Evolutionary conservation across 192 early-diverging fungal species (phyloP).

Genomic region (Dimargaris cristalligena): DNA sequence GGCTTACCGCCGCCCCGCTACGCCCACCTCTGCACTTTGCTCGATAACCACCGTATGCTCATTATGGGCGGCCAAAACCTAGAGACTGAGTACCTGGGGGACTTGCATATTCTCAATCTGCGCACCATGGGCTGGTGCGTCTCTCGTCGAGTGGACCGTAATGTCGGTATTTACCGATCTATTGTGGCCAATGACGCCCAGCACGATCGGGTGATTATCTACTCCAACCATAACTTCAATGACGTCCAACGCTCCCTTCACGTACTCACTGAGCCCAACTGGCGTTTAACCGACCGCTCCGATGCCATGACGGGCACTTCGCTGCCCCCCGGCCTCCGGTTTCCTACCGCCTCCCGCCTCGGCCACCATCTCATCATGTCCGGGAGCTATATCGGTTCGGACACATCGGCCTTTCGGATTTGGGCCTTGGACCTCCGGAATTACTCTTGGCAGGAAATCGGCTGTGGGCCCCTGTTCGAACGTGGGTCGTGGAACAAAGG

Average conservation of each 20-base stretch:
- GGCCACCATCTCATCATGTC: conserved; percentile 51
- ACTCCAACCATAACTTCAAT: conserved; percentile 62
- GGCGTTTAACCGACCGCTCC: conserved; percentile 50
- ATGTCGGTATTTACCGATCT: conserved; percentile 64
- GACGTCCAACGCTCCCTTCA: conserved; percentile 59
- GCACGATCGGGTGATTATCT: conserved; percentile 42
- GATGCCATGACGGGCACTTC: conserved; percentile 39
- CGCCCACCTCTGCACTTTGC: conserved; percentile 52
- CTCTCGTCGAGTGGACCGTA: conserved; percentile 47
- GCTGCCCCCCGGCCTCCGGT: conserved; percentile 57
- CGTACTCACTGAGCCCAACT: conserved; percentile 40
- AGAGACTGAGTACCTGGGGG: conserved; percentile 56
- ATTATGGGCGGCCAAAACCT: conserved; percentile 65
- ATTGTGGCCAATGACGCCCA: conserved; percentile 42
- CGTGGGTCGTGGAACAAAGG: conserved; percentile 68
- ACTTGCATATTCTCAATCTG: conserved; percentile 62
- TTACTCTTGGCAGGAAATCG: conserved; percentile 45
- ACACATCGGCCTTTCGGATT: conserved; percentile 47
- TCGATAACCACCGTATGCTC: conserved; percentile 40
- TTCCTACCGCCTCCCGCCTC: conserved; percentile 51
- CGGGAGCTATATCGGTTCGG: conserved; percentile 53
- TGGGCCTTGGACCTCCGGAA: conserved; percentile 49
- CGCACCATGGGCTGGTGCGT: conserved; percentile 46
- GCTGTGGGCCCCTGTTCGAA: conserved; percentile 47
- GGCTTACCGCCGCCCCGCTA: conserved; percentile 49